Conservation (phyloP, 1,284 basidiomycete species). For the Fomes fomentarius region DNA sequence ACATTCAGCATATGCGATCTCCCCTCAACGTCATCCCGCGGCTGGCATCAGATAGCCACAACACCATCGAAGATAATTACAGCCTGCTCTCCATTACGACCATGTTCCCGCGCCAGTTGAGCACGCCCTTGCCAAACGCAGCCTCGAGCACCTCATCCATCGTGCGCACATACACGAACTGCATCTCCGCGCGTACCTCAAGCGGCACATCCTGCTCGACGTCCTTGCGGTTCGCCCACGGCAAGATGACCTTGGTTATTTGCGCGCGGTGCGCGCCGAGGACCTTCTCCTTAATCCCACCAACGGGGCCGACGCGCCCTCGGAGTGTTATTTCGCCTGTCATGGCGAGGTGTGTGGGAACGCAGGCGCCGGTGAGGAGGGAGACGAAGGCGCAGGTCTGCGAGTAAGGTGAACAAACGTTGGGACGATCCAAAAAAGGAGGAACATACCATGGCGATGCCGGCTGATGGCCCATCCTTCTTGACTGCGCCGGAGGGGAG, state of each 20-base stretch:
- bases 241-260: slow-evolving; percentile 81
- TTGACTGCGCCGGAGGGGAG: slow-evolving; percentile 85
- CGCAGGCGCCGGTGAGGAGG: slow-evolving; percentile 74
- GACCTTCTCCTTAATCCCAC: slow-evolving; percentile 84
- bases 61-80: too few species aligned
- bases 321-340: slow-evolving; percentile 84
- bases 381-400: slow-evolving; percentile 85
- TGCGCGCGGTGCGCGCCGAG: slow-evolving; percentile 85
- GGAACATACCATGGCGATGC: slow-evolving; percentile 75
- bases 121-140: slow-evolving; percentile 71
- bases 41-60: too few species aligned
- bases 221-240: slow-evolving; percentile 82
- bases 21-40: too few species aligned
- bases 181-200: slow-evolving; percentile 72
- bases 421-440: neutral
- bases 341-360: slow-evolving; percentile 77
- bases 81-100: slow-evolving; percentile 59
- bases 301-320: slow-evolving; percentile 80
- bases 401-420: neutral
- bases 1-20: too few species aligned
- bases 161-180: slow-evolving; percentile 80
- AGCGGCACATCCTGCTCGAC: slow-evolving; percentile 82
- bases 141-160: slow-evolving; percentile 81
- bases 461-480: slow-evolving; percentile 91
- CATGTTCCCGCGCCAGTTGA: slow-evolving; percentile 57